A percentile compares a stretch with the other conserved stretches of the same genome.
phyloP scores from a whole-genome alignment of 257 asterid species.

The Craterostigma plantagineum region DNA sequence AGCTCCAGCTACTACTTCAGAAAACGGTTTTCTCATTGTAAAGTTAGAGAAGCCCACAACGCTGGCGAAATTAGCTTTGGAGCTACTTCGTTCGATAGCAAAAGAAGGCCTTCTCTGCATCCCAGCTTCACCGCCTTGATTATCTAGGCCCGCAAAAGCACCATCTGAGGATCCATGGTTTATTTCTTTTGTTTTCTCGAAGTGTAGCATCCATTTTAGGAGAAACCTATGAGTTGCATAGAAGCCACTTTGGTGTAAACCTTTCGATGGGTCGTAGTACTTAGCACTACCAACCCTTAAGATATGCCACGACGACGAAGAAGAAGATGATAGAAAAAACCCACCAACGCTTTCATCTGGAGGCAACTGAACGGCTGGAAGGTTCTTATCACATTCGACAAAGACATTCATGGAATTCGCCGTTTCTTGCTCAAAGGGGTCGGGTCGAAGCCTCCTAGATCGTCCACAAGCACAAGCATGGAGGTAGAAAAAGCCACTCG shows the following conservation, averaged over 20 bases:
- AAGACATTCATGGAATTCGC: conserved; percentile 45
- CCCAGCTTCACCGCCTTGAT: conserved; percentile 12
- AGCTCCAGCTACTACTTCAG: conserved; percentile 93
- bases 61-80: conserved; percentile 18
- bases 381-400: conserved; percentile 80
- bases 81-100: conserved; percentile 19
- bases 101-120: conserved; percentile 18
- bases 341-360: conserved; percentile 29
- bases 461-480: conserved; percentile 99
- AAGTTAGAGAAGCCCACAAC: conserved; percentile 27
- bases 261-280: conserved; percentile 72
- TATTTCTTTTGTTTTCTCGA: conserved; percentile 27
- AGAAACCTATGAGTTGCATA: conserved; percentile 61
- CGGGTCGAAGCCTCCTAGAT: conserved; percentile 60
- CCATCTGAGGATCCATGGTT: conserved; percentile 12
- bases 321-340: conserved; percentile 8
- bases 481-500: conserved; percentile 82
- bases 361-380: conserved; percentile 48
- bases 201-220: conserved; percentile 43
- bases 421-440: conserved; percentile 78
- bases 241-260: conserved; percentile 88
- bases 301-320: conserved; percentile 66
- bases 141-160: no score
- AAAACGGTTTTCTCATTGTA: conserved; percentile 63
- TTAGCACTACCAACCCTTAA: conserved; percentile 72